A percentile compares a stretch with the other conserved stretches of the same genome.
Evolutionary conservation across 2,329 filamentous ascomycete genomes (phyloP).

Genomic region (Cercospora sp.): DNA sequence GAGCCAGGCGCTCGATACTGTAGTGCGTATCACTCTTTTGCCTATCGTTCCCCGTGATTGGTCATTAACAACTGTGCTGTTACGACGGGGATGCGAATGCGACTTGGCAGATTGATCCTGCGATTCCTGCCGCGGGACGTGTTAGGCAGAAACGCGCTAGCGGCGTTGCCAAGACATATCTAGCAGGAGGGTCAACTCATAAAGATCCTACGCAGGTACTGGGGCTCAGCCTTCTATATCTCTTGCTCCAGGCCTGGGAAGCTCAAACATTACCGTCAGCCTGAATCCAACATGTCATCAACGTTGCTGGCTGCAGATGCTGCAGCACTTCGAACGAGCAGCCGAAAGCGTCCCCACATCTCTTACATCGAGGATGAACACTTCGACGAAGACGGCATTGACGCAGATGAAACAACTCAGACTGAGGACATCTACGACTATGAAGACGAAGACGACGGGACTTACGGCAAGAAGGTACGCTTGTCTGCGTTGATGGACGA

Average conservation of each 20-base stretch:
- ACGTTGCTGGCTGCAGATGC: not conserved
- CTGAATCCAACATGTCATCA: not conserved
- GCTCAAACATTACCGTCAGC: not conserved
- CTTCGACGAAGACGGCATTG: constrained; percentile 15
- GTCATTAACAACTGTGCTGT: not conserved
- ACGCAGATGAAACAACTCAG: constrained; percentile 8
- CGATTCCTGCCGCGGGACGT: not conserved
- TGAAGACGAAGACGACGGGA: constrained; percentile 10
- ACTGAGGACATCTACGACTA: not conserved
- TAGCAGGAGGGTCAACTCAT: not conserved
- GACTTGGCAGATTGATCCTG: not conserved
- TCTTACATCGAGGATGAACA: constrained; percentile 32
- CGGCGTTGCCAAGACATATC: not conserved
- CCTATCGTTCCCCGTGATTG: not conserved
- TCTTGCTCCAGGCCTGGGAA: not conserved
- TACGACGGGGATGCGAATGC: not conserved
- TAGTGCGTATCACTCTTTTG: not conserved
- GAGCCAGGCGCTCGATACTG: constrained; percentile 6
- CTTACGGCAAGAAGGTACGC: constrained; percentile 26
- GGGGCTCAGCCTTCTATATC: not conserved
- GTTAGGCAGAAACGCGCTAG: not conserved
- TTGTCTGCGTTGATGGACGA: not conserved
- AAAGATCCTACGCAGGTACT: not conserved
- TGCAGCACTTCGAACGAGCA: constrained; percentile 20
- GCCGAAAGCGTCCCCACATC: constrained; percentile 34